Evolutionary conservation across 73 alveolate genomes (phyloP).

Genomic region (Paramecium tetraurelia): DNA sequence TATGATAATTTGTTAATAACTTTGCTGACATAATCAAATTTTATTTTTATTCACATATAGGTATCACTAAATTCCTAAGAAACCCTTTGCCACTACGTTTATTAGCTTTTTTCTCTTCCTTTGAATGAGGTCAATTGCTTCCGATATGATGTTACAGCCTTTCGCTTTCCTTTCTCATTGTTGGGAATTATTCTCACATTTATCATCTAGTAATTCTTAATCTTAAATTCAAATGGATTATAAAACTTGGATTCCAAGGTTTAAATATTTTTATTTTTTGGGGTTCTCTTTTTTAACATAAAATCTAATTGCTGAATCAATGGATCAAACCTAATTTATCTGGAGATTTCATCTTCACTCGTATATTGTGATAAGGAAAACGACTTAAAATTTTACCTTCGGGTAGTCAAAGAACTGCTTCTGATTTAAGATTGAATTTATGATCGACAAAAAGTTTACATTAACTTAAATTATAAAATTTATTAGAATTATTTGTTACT

Average conservation of each 20-base stretch:
- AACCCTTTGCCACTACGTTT: not conserved
- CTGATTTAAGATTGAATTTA: not conserved
- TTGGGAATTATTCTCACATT: not conserved
- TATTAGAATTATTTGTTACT: not conserved
- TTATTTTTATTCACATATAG: not conserved
- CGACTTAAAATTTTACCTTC: not conserved
- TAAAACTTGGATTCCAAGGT: not conserved
- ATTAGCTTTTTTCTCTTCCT: not conserved
- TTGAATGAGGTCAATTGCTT: not conserved
- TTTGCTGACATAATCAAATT: not conserved
- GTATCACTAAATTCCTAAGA: not conserved
- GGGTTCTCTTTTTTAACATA: not conserved
- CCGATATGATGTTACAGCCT: not conserved
- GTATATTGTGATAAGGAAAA: not conserved
- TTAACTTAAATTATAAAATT: not conserved
- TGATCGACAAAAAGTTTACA: not conserved
- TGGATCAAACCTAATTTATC: slow-evolving; percentile 16
- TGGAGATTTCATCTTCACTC: not conserved
- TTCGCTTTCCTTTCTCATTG: not conserved
- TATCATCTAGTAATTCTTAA: not conserved
- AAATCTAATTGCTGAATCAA: not conserved
- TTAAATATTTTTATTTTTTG: not conserved
- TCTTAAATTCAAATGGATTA: not conserved
- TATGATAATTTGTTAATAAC: not conserved
- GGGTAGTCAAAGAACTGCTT: not conserved